Conservation (phyloP, 352 stramenopile species). For the Globisporangium abappressorium region DNA sequence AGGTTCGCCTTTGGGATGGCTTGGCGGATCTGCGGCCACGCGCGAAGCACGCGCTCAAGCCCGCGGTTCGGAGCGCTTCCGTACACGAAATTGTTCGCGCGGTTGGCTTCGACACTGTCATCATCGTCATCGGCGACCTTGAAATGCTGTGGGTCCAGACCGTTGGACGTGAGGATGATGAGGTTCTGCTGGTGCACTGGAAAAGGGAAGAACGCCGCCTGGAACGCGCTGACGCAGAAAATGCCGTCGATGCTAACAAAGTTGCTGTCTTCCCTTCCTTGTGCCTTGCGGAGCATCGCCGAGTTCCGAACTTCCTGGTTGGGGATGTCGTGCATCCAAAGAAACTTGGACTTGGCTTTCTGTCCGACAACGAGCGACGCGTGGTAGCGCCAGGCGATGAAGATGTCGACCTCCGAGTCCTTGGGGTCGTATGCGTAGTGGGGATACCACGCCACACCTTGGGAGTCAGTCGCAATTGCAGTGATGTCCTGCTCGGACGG, state of each 20-base stretch:
- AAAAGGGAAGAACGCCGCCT: conserved; percentile 51
- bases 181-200: conserved; percentile 33
- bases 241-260: conserved; percentile 46
- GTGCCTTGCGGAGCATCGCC: conserved; percentile 21
- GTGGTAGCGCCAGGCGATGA: conserved; percentile 90
- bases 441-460: conserved; percentile 69
- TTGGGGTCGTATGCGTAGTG: conserved; percentile 65
- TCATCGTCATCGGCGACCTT: conserved; percentile 24
- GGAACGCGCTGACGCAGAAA: conserved; percentile 81
- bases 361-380: conserved; percentile 65
- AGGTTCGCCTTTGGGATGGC: conserved; percentile 57
- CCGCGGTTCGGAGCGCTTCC: conserved; percentile 81
- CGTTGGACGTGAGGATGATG: conserved; percentile 68
- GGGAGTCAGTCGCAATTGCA: conserved; percentile 12
- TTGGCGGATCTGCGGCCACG: conserved; percentile 71
- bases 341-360: conserved; percentile 32
- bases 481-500: conserved; percentile 44
- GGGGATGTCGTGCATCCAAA: conserved; percentile 88
- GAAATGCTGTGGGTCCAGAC: conserved; percentile 65
- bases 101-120: conserved; percentile 49
- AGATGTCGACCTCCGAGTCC: conserved; percentile 69
- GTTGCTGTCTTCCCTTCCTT: neutral
- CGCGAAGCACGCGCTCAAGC: conserved; percentile 54
- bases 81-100: conserved; percentile 78
- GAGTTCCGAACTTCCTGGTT: conserved; percentile 33